These are phyloP conservation scores for Tolypocladium tundrense DNA, from an alignment of 2,329 filamentous ascomycete species.

Conservation along the genomic window DNA sequence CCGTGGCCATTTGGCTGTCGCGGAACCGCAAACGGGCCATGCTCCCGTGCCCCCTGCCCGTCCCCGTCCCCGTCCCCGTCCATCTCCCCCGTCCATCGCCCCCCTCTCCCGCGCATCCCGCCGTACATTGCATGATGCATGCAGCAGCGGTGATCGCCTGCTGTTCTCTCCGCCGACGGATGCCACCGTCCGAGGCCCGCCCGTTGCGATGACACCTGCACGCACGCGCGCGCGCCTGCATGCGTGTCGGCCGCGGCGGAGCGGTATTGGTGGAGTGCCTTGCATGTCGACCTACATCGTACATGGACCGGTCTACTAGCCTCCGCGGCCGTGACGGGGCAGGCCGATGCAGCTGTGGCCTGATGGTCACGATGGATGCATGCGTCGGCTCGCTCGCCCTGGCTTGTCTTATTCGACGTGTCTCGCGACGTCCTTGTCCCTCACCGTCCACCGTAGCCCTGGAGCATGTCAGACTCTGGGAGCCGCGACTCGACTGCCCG, in stretches of 20 bases:
- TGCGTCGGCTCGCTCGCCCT: neutral
- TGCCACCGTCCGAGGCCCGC: neutral
- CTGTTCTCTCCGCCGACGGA: neutral
- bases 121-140: neutral
- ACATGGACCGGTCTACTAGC: neutral
- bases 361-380: neutral
- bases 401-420: neutral
- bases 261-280: neutral
- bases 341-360: neutral
- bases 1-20: neutral
- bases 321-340: neutral
- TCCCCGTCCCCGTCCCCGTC: no score
- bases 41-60: neutral
- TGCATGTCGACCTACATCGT: neutral
- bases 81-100: neutral
- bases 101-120: neutral
- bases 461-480: neutral
- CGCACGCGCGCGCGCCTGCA: neutral
- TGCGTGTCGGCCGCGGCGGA: neutral
- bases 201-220: neutral
- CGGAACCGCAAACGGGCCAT: neutral
- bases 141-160: neutral
- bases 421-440: neutral
- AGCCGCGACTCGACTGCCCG: neutral
- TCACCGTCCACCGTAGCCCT: neutral